These are phyloP conservation scores for Botrytis medusae DNA, from an alignment of 2,329 filamentous ascomycete species.

Conservation along the genomic window DNA sequence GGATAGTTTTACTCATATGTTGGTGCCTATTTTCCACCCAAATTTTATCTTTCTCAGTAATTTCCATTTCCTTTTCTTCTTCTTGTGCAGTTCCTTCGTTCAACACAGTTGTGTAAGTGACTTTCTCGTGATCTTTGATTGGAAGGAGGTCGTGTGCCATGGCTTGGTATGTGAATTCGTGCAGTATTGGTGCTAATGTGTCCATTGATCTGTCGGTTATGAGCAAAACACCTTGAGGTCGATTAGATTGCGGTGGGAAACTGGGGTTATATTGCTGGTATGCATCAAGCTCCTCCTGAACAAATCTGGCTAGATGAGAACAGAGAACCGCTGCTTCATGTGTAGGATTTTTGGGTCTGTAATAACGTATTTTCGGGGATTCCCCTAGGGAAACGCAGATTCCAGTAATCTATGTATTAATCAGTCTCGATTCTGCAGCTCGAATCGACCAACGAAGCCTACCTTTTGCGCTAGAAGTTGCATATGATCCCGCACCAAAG, in stretches of 20 bases:
- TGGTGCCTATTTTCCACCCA: slow-evolving; percentile 94
- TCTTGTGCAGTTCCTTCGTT: slow-evolving; percentile 71
- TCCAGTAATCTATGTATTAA: slow-evolving; percentile 66
- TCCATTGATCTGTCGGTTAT: slow-evolving; percentile 95
- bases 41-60: slow-evolving; percentile 85
- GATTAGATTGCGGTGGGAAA: slow-evolving; percentile 76
- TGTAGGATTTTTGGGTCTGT: slow-evolving; percentile 68
- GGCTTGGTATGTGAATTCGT: slow-evolving; percentile 98
- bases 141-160: slow-evolving; percentile 94
- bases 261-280: slow-evolving; percentile 82
- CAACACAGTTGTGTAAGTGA: slow-evolving; percentile 77
- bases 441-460: slow-evolving; percentile 22
- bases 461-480: slow-evolving; percentile 87
- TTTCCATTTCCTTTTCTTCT: slow-evolving; percentile 87
- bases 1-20: slow-evolving; percentile 98
- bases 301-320: slow-evolving; percentile 82
- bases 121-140: slow-evolving; percentile 84
- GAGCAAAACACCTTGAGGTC: slow-evolving; percentile 79
- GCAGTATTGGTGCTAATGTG: slow-evolving; percentile 78
- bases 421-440: slow-evolving; percentile 25
- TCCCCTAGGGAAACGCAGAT: slow-evolving; percentile 92
- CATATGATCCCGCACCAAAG: slow-evolving; percentile 79
- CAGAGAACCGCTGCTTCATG: slow-evolving; percentile 90
- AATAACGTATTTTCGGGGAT: slow-evolving; percentile 91
- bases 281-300: slow-evolving; percentile 86